These are phyloP conservation scores for Ascochyta rabiei DNA, from an alignment of 2,329 filamentous ascomycete genomes.

Conservation along the genomic window DNA sequence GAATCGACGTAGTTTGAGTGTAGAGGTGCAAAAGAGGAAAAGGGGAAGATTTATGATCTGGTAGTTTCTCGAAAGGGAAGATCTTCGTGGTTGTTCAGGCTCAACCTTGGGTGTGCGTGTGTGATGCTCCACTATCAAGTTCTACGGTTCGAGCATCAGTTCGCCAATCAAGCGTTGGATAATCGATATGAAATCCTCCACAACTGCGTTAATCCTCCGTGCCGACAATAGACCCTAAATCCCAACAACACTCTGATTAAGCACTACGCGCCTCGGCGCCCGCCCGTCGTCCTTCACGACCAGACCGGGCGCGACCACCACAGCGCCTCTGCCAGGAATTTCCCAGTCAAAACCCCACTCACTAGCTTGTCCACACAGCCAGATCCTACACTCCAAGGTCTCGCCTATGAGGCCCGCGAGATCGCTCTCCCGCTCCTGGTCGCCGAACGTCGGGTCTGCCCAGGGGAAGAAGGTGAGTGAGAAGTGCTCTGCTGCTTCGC, in stretches of 20 bases:
- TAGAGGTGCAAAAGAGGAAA: too few species aligned
- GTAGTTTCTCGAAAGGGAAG: too few species aligned
- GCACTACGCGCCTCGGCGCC: conserved; percentile 3
- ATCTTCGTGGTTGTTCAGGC: too few species aligned
- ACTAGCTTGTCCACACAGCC: conserved; percentile 37
- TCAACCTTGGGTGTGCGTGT: too few species aligned
- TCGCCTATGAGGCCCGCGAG: conserved; percentile 32
- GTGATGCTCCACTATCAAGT: too few species aligned
- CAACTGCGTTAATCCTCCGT: too few species aligned
- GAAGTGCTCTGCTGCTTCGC: conserved; percentile 45
- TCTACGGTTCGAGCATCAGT: too few species aligned
- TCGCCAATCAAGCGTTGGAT: too few species aligned
- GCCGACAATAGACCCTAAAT: neutral
- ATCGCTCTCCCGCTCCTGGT: conserved; percentile 39
- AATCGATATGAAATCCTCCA: too few species aligned
- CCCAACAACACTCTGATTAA: conserved; percentile 3
- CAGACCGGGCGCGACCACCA: conserved; percentile 33
- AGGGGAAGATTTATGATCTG: too few species aligned
- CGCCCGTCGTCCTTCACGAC: conserved; percentile 16
- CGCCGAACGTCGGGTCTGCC: conserved; percentile 35
- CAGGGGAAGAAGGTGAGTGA: conserved; percentile 44
- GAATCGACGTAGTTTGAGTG: too few species aligned
- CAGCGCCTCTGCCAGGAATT: conserved; percentile 26
- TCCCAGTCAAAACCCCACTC: conserved; percentile 39
- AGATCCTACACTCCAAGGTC: conserved; percentile 36